Conservation (phyloP, 192 early-diverging fungal genomes). For the Pilobolus umbonatus region DNA sequence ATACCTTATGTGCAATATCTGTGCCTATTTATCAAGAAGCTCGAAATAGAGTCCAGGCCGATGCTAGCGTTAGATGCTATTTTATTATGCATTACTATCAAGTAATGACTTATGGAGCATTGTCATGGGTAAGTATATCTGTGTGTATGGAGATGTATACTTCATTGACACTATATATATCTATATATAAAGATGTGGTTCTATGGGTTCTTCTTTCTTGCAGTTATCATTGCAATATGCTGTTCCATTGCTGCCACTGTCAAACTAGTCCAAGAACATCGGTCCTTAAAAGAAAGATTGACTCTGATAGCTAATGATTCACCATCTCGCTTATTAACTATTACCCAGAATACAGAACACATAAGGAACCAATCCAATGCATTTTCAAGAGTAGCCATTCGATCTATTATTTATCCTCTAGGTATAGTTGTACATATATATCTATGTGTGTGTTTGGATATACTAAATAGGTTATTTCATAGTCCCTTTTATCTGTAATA, state of each 20-base stretch:
- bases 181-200: background rate
- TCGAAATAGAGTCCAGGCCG: background rate
- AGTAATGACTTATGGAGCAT: background rate
- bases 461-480: background rate
- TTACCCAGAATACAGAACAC: background rate
- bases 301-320: no score
- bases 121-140: background rate
- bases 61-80: background rate
- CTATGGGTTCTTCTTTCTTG: background rate
- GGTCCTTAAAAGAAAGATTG: background rate
- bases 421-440: background rate
- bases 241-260: background rate
- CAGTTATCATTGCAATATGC: background rate
- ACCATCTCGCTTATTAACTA: no score
- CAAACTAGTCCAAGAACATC: background rate
- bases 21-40: no score
- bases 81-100: background rate
- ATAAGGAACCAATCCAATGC: background rate
- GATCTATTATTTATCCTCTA: background rate
- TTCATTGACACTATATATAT: background rate
- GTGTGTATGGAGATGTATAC: background rate
- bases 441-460: no score
- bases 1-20: no score
- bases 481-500: constrained; percentile 7
- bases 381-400: background rate